A percentile compares a stretch with the other conserved stretches of the same genome.
Conservation (phyloP, 164 flowering plant genomes). For the Tetrastigma voinierianum region DNA sequence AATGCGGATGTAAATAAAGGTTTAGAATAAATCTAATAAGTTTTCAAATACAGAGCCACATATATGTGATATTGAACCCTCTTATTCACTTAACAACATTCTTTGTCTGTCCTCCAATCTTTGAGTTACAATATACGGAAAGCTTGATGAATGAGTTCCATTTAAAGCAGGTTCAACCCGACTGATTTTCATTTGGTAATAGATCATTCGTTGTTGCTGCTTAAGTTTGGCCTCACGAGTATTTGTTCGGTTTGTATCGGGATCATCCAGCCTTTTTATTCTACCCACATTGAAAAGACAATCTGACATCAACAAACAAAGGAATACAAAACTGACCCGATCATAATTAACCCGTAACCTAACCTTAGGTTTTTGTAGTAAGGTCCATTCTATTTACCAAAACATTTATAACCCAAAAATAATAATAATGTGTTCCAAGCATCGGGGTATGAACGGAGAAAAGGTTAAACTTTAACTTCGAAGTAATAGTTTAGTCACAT, state of each 20-base stretch:
- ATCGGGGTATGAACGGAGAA: neutral
- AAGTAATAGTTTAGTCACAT: neutral
- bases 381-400: neutral
- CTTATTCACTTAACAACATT: constrained; percentile 57
- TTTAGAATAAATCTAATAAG: neutral
- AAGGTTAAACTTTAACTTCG: neutral
- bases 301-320: constrained; percentile 19
- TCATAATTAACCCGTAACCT: neutral
- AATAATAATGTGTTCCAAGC: neutral
- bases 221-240: constrained; percentile 37
- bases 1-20: neutral
- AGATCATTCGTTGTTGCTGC: constrained; percentile 50
- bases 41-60: constrained; percentile 49
- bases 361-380: neutral
- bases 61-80: constrained; percentile 71
- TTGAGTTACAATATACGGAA: constrained; percentile 43
- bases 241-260: constrained; percentile 51
- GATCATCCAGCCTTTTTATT: constrained; percentile 53
- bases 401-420: neutral
- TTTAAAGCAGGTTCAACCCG: constrained; percentile 46
- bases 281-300: constrained; percentile 51
- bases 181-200: constrained; percentile 47
- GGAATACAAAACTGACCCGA: neutral
- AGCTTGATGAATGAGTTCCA: constrained; percentile 50
- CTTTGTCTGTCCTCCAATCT: constrained; percentile 62